Evolutionary conservation across 2,329 filamentous ascomycete genomes (phyloP).

Genomic region (Colletotrichum sp.): DNA sequence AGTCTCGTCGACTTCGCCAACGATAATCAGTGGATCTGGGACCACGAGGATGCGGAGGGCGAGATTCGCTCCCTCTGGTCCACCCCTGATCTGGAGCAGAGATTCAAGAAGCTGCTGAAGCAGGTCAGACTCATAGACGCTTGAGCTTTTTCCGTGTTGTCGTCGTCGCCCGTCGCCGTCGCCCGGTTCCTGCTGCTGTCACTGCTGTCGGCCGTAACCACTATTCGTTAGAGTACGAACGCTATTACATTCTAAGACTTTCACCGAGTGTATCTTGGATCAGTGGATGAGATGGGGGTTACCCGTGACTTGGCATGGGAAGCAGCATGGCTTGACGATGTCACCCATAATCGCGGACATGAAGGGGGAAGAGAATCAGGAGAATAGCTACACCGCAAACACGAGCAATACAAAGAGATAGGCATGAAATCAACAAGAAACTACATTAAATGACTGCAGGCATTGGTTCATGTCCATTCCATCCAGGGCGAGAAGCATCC

Average conservation of each 20-base stretch:
- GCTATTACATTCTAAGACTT: accelerated
- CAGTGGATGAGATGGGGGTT: background rate
- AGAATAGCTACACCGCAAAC: background rate
- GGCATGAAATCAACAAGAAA: background rate
- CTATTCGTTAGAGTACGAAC: too few relatives aligned
- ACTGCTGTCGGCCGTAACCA: too few relatives aligned
- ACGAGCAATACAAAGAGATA: background rate
- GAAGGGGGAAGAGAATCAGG: background rate
- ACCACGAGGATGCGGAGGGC: background rate
- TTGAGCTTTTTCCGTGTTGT: too few relatives aligned
- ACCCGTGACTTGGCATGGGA: background rate
- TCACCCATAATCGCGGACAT: background rate
- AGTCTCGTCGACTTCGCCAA: background rate
- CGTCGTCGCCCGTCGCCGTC: too few relatives aligned
- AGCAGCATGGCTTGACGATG: background rate
- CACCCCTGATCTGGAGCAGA: background rate
- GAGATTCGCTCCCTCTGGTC: background rate
- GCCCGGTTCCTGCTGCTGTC: too few relatives aligned
- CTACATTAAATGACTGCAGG: background rate
- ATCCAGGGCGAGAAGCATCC: background rate
- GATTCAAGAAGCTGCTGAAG: background rate
- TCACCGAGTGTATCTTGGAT: background rate
- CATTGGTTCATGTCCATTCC: background rate
- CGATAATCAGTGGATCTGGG: background rate
- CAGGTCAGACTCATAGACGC: background rate